Evolutionary conservation across 306 rosid species (phyloP).

Genomic region (Prunus mume): DNA sequence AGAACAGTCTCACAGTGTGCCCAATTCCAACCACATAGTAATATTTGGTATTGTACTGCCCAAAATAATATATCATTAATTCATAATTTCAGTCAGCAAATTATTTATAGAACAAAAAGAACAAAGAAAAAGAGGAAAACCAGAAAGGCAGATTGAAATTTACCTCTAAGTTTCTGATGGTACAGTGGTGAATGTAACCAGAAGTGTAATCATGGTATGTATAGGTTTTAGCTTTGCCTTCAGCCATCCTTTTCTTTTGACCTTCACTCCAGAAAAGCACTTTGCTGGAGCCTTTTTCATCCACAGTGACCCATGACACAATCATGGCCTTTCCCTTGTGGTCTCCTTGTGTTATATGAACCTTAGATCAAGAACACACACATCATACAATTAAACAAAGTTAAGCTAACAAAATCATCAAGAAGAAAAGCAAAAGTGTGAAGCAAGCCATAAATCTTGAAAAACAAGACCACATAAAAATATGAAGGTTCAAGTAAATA

Average conservation of each 20-base stretch:
- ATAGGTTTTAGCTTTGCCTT: conserved; percentile 45
- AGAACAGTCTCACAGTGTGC: conserved; percentile 56
- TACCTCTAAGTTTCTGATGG: conserved; percentile 41
- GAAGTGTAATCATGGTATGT: conserved; percentile 61
- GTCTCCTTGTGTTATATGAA: conserved; percentile 88
- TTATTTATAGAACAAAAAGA: background rate
- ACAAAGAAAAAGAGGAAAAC: background rate
- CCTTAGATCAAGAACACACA: conserved; percentile 41
- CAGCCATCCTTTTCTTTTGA: conserved; percentile 27
- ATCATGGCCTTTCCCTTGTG: conserved; percentile 61
- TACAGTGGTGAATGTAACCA: conserved; percentile 70
- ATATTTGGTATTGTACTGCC: conserved; percentile 70
- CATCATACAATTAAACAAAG: background rate
- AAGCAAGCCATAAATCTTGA: background rate
- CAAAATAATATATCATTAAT: background rate
- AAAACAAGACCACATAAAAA: background rate
- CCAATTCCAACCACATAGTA: conserved; percentile 71
- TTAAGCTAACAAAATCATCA: too few species aligned
- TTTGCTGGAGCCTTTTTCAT: conserved; percentile 56
- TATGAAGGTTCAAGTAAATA: too few species aligned
- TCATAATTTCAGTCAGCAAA: background rate
- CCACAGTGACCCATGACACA: conserved; percentile 65
- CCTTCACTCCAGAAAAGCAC: conserved; percentile 56
- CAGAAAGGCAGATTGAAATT: background rate
- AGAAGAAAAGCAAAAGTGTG: too few species aligned